Percentiles rank a stretch among this genome's conserved stretches.
These are phyloP conservation scores for Senecio squalidus DNA, from an alignment of 140 eudicot genomes.

Conservation along the genomic window DNA sequence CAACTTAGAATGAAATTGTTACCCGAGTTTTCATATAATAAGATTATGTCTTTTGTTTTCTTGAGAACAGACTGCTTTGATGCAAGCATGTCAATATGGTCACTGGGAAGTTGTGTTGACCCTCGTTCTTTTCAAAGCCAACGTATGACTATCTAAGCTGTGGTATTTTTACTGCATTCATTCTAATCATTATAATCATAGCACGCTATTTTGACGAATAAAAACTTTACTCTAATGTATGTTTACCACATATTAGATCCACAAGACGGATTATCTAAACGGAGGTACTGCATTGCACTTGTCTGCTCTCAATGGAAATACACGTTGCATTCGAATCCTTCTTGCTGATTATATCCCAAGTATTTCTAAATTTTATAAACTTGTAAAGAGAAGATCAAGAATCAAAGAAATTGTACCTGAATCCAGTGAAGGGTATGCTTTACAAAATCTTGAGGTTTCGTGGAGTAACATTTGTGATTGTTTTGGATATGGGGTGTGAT, in stretches of 20 bases:
- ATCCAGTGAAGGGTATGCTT: conserved; percentile 49
- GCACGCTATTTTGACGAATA: neutral
- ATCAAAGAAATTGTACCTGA: conserved; percentile 33
- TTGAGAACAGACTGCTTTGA: conserved; percentile 80
- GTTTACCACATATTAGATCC: conserved; percentile 46
- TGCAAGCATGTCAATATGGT: conserved; percentile 99
- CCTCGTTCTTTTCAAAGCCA: conserved; percentile 78
- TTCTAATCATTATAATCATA: neutral
- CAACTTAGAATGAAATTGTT: neutral
- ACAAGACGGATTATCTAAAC: conserved; percentile 75
- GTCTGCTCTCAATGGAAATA: conserved; percentile 93
- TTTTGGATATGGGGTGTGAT: conserved; percentile 15
- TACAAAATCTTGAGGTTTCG: neutral
- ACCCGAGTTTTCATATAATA: neutral
- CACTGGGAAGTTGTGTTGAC: conserved; percentile 99
- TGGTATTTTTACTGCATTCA: conserved; percentile 8
- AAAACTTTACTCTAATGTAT: conserved; percentile 9
- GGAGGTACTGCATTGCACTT: conserved; percentile 95
- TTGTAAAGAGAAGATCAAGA: conserved; percentile 41
- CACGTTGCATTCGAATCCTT: conserved; percentile 82
- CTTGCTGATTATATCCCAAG: conserved; percentile 94
- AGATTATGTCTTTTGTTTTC: conserved; percentile 8
- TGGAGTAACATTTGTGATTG: neutral
- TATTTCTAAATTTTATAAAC: conserved; percentile 54
- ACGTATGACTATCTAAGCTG: conserved; percentile 41